A percentile compares a stretch with the other conserved stretches of the same genome.
These are phyloP conservation scores for Penicillium rolfsii DNA, from an alignment of 2,329 filamentous ascomycete species.

Conservation along the genomic window DNA sequence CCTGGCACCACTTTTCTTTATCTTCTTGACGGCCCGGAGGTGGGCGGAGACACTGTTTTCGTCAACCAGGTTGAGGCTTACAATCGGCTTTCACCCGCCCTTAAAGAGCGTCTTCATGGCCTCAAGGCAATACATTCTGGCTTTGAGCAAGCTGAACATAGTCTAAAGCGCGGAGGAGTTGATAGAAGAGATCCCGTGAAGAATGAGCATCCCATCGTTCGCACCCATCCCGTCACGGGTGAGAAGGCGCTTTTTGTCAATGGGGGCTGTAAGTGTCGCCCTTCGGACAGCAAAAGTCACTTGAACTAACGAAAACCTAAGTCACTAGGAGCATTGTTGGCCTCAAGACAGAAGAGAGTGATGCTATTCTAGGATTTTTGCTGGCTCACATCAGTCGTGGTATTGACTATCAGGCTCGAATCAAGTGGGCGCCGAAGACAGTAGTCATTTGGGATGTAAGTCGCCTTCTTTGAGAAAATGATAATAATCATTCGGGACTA, in stretches of 20 bases:
- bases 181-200: conserved; percentile 73
- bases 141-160: conserved; percentile 73
- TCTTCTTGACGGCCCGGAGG: conserved; percentile 73
- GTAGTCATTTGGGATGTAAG: conserved; percentile 46
- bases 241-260: conserved; percentile 46
- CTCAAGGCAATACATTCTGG: conserved; percentile 78
- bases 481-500: conserved; percentile 32
- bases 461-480: background rate
- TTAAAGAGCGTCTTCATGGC: conserved; percentile 77
- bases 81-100: conserved; percentile 72
- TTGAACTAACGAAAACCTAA: conserved; percentile 31
- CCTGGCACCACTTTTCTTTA: conserved; percentile 90
- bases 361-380: conserved; percentile 40
- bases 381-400: conserved; percentile 27
- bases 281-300: background rate
- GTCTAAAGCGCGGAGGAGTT: conserved; percentile 65
- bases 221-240: conserved; percentile 42
- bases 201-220: conserved; percentile 71
- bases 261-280: conserved; percentile 23
- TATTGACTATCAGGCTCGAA: conserved; percentile 32
- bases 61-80: conserved; percentile 78
- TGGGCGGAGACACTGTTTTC: conserved; percentile 82
- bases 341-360: conserved; percentile 49
- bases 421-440: conserved; percentile 32
- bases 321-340: conserved; percentile 46